phyloP scores from a whole-genome alignment of 192 early-diverging fungal species.

The Linnemannia schmuckeri region DNA sequence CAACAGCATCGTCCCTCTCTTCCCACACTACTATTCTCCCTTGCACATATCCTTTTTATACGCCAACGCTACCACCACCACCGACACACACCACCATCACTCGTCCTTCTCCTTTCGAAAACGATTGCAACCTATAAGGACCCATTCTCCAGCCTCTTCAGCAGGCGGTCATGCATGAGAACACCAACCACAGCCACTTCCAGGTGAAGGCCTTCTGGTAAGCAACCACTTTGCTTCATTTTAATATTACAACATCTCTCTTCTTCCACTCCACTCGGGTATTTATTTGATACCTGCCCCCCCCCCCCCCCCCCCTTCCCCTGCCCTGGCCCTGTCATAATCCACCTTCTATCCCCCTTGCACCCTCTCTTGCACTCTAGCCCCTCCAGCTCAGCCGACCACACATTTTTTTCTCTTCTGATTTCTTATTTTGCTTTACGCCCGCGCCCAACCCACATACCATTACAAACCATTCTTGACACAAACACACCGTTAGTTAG shows the following conservation, averaged over 20 bases:
- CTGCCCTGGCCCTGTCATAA: neutral
- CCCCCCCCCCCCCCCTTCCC: neutral
- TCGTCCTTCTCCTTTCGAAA: neutral
- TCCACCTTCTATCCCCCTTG: neutral
- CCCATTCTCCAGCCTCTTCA: constrained; percentile 16
- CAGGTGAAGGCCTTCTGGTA: constrained; percentile 54
- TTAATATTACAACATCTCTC: neutral
- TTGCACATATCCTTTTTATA: neutral
- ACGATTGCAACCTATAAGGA: neutral
- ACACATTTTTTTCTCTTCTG: neutral
- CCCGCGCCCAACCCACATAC: neutral
- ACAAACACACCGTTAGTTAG: neutral
- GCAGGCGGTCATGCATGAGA: constrained; percentile 52
- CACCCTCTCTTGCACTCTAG: neutral
- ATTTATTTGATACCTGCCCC: neutral
- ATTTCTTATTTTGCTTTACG: neutral
- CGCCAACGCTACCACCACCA: neutral
- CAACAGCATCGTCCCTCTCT: neutral
- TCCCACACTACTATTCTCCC: constrained; percentile 2
- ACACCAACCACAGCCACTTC: constrained; percentile 36
- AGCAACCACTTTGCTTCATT: neutral
- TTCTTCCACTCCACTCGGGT: neutral
- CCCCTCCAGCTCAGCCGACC: neutral
- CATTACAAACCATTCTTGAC: neutral
- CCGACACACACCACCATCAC: neutral